Evolutionary conservation across 257 asterid species (phyloP), one percentile per base, ranked within the genome.

Genomic region (Eustoma russellianum): DNA sequence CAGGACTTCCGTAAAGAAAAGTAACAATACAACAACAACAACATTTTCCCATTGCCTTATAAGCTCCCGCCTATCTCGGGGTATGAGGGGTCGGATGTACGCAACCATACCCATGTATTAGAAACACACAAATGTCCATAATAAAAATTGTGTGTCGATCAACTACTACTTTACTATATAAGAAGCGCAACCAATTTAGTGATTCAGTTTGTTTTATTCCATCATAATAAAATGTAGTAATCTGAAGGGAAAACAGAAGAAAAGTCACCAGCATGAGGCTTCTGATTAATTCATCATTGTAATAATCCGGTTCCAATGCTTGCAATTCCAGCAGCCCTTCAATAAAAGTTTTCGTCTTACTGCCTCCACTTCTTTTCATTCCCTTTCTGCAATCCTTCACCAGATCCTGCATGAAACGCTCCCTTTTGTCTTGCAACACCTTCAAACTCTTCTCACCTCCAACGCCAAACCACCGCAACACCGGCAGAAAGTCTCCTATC

Each of bases 331-430:
- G 52, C 3, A 69, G 44, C 34, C 65, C 72, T 43, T 74, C 65
- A 48, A 74, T 60, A 44, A 74, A 2, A 2, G 73, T 53, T n/a
- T 59, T 70, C 38, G 18, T 58, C 56, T 18, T 47, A 13, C 33
- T 48, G 19, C 9, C 46, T n/a, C 18, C 52, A 5, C 9, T 15
- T 7, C 6, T 46, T 30, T 30, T 7, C 10, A 14, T 33, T 52
- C 58, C 55, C 5, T 6, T 59, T 71, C 70, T 75, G 19, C 81
- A 38, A 18, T 58, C 78, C 40, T 68, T 75, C 11, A 84, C 65
- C 65, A 81, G 17, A 33, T 71, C 74, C 61, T 81, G 85, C 70
- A 84, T 68, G 48, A 74, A 79, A 0, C 2, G 64, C 3, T 76
- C 79, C 57, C 90, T 68, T 56, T 60, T 78, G 24, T 47, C 50